Evolutionary conservation across 2,329 filamentous ascomycete species (phyloP), one percentile per base, ranked within the genome.

Genomic region (Peltaster fructicola): DNA sequence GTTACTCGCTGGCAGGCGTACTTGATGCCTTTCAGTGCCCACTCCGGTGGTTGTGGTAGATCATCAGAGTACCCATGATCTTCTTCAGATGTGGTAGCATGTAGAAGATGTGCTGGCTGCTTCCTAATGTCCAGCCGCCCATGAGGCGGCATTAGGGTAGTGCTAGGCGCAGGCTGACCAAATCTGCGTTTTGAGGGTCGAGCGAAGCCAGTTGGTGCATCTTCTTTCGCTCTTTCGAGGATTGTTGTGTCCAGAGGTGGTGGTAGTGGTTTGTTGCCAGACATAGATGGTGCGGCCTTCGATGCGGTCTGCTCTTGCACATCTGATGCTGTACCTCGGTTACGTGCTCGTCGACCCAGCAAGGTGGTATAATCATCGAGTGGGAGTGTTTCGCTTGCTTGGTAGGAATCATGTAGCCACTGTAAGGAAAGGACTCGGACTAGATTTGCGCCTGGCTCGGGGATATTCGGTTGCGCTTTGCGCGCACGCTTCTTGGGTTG

Each of bases 1-100:
- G 82, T 80, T 1, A 70, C 66, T 13, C 85, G 70, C 45, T 90
- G 68, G 40, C 88, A 95, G 4, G 84, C 73, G 48, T 88, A 92
- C 5, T 59, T 58, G 7, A 68, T 56, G 14, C 65, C 60, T 27
- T 76, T 50, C 20, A 60, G 53, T 8, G 73, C 66, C 69, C 69
- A 90, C 3, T 67, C 65, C 2, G 82, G 84, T 8, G 79, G 52
- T 0, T 64, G 58, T 0, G 78, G 80, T 1, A 79, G 45, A 3
- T 63, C 50, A 17, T 31, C 50, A 30, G 14, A 54, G 1, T 52
- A 48, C 10, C 63, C 58, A 19, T 27, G 29, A 14, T 90, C 77
- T 29, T 84, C 65, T 30, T 91, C 81, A 3, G 74, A 78, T 0
- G 82, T 92, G 1, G 75, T 78, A 41, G 77, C 61, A 17, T 70